Conservation (phyloP, 345 rosid species). For the Boechera retrofracta region DNA sequence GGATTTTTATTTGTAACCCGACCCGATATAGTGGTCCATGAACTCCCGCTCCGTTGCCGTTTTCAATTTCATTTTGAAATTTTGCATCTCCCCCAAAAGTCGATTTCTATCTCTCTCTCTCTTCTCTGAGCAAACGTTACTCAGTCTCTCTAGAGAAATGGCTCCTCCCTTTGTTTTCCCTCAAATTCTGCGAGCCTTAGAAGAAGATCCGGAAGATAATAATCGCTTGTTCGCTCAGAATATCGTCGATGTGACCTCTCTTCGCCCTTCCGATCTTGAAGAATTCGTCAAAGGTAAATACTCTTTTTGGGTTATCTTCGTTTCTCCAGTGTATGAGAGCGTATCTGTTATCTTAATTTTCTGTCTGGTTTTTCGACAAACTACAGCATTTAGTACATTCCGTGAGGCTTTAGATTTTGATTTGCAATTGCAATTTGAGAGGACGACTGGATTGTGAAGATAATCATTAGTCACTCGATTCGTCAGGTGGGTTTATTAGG, state of each 20-base stretch:
- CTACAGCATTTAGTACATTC: not conserved
- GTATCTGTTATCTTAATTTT: not conserved
- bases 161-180: conserved; percentile 86
- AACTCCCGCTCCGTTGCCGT: conserved; percentile 39
- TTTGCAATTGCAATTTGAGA: conserved; percentile 6
- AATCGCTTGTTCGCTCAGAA: conserved; percentile 62
- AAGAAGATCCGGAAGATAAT: conserved; percentile 57
- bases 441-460: not conserved
- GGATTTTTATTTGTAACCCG: not conserved
- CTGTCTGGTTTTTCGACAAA: not conserved
- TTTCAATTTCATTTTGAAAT: conserved; percentile 43
- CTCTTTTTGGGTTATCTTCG: not conserved
- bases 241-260: conserved; percentile 58
- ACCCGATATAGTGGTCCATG: conserved; percentile 30
- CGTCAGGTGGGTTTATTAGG: not conserved
- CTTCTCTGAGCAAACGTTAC: conserved; percentile 22
- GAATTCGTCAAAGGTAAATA: conserved; percentile 89
- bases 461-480: not conserved
- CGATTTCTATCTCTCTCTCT: conserved; percentile 19
- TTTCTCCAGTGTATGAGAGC: not conserved
- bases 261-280: conserved; percentile 70
- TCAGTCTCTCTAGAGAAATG: conserved; percentile 54
- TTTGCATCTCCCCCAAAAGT: conserved; percentile 12
- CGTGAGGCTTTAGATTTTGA: not conserved
- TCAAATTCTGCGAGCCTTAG: conserved; percentile 65